phyloP scores from a whole-genome alignment of 306 rosid genomes.

The Trifolium subterraneum region DNA sequence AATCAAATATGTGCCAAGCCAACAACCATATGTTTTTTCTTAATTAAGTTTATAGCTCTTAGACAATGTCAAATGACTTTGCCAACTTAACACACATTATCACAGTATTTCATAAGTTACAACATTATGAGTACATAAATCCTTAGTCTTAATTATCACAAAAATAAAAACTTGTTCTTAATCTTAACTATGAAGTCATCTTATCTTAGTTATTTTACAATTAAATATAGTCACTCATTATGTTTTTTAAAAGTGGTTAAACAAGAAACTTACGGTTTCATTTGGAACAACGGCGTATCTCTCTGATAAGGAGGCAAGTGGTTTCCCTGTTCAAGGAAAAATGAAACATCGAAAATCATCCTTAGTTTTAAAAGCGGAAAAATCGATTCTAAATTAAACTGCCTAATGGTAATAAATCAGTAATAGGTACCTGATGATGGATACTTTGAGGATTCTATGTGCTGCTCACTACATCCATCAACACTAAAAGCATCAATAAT shows the following conservation, averaged over 20 bases:
- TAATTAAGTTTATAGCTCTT: not conserved
- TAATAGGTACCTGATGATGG: conserved; percentile 60
- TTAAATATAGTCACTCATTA: not conserved
- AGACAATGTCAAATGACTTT: conserved; percentile 7
- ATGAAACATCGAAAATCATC: conserved; percentile 6
- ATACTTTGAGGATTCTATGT: conserved; percentile 66
- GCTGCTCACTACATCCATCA: conserved; percentile 70
- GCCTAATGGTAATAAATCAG: not conserved
- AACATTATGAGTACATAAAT: no score
- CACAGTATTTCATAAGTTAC: not conserved
- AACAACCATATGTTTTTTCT: conserved; percentile 23
- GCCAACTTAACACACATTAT: not conserved
- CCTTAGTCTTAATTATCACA: not conserved
- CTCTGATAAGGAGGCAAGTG: conserved; percentile 62
- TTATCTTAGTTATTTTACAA: not conserved
- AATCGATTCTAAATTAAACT: not conserved
- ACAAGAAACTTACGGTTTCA: conserved; percentile 71
- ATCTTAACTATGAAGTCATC: not conserved
- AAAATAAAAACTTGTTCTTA: not conserved
- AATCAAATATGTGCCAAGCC: conserved; percentile 27
- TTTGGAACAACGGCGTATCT: conserved; percentile 93
- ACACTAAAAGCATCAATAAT: conserved; percentile 74
- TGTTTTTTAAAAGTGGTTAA: not conserved
- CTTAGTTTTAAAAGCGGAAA: not conserved
- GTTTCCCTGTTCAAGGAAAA: conserved; percentile 57